Evolutionary conservation across 2,329 filamentous ascomycete genomes (phyloP).

Genomic region (Sporothrix protearum): DNA sequence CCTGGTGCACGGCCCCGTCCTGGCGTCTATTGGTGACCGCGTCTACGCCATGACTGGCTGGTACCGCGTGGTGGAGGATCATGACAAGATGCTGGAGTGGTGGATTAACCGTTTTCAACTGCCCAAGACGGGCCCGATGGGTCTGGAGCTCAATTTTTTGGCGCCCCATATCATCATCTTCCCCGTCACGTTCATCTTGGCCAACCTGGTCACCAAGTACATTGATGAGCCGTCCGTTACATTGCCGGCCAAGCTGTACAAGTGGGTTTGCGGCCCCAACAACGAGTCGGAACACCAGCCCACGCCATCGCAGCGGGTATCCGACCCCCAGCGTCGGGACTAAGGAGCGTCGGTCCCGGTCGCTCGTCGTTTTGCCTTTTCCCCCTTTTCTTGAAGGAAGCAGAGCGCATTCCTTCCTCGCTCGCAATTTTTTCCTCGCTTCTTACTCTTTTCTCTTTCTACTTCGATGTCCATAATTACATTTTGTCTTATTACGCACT

Average conservation of each 20-base stretch:
- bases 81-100: constrained; percentile 46
- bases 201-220: constrained; percentile 53
- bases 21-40: constrained; percentile 59
- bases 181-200: constrained; percentile 56
- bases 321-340: constrained; percentile 24
- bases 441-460: not conserved
- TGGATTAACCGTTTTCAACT: constrained; percentile 58
- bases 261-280: constrained; percentile 30
- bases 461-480: not conserved
- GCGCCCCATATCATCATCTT: constrained; percentile 57
- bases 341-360: not conserved
- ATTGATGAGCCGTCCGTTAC: constrained; percentile 60
- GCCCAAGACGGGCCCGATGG: constrained; percentile 54
- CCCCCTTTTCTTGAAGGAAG: not conserved
- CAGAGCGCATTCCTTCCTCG: not conserved
- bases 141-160: constrained; percentile 59
- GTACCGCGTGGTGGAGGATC: constrained; percentile 38
- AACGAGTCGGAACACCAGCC: not conserved
- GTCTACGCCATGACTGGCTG: constrained; percentile 61
- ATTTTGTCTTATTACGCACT: not conserved
- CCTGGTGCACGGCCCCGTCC: constrained; percentile 60
- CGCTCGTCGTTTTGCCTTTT: not conserved
- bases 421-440: not conserved
- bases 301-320: not conserved
- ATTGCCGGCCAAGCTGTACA: constrained; percentile 56